Evolutionary conservation across 23 red algal genomes (phyloP), one percentile per base, ranked within the genome.

Genomic region (Gracilaria domingensis): DNA sequence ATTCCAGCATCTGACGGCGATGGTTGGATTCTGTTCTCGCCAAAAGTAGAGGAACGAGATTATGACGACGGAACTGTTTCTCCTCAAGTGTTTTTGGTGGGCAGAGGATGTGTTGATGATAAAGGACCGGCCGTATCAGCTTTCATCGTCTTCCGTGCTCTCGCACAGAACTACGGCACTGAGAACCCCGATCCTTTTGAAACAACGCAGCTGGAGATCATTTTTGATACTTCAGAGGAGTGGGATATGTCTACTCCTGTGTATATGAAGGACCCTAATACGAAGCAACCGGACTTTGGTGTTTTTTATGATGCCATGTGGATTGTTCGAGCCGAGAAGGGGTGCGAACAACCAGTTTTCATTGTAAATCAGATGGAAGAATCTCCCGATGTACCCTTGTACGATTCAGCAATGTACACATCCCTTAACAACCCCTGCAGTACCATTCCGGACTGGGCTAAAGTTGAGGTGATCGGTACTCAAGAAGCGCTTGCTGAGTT

Each of bases 151-250:
- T 69, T 74, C 83, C 60, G 83, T 23, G 61, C 62, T 5, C 66
- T 86, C 26, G 83, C 83, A 14, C 29, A 86, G n/a, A 65, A 2
- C 0, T 86, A 72, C 39, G 83, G 74, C 66, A 55, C 5, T 8
- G 29, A 62, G 6, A 23, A 69, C 0, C 54, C 59, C 38, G 42
- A 77, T 77, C 26, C 26, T 1, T 86, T 86, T 57, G 66, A 86
- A 14, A 65, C 3, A 38, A 86, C 66, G n/a, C 83, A 86, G 45
- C 28, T 86, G 25, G 83, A 86, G 83, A 73, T 86, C 49, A 72
- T 86, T 14, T 86, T 86, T 57, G 83, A 86, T 57, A 86, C 62
- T 4, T 86, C 83, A 29, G 83, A 86, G 23, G 83, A 86, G 47
- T 62, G 30, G 83, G 83, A 86, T 12, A 86, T 86, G 83, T 86